Evolutionary conservation across 768 basidiomycete species (phyloP), one percentile per base, ranked within the genome.

Genomic region (Boletus rufocinnamomeus): DNA sequence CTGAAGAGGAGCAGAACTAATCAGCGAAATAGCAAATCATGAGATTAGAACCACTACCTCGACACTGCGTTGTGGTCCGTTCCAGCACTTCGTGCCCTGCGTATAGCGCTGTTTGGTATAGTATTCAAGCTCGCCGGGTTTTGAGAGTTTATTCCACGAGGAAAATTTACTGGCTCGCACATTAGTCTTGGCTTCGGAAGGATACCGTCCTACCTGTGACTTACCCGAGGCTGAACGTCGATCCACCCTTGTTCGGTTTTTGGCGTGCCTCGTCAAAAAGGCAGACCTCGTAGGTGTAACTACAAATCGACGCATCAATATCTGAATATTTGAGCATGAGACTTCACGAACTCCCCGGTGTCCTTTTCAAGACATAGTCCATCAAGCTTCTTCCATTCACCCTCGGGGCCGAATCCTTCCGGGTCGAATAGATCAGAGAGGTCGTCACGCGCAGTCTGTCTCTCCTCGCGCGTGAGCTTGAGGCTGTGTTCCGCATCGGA

Each of bases 341-440:
- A 34, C n/a, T 52, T 40, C 25, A 87, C 95, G 70, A 67, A 97
- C 92, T 97, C 96, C 80, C 97, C 96, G 6, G 83, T 79, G 54
- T 95, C 84, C 69, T 86, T 89, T 69, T 85, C 83, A 14, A 98
- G 70, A 66, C 96, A 98, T 2, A 80, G 77, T 6, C 84, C 82
- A 23, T 95, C 89, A 7, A 99, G 82, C 76, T 96, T 97, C 80
- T 96, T 96, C 93, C 93, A 99, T 75, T 97, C 93, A 50, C 93
- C 96, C 28, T 91, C 79, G 1, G 76, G 70, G 21, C 95, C 95
- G 63, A 89, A 97, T 37, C 81, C 82, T 21, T 84, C 71, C 10
- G 73, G 74, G 58, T 85, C 77, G 66, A 87, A 91, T 25, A 98
- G 78, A 57, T 89, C 84, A 2, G 71, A 72, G 13, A 93, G 70